Evolutionary conservation across 2,329 filamentous ascomycete species (phyloP).

Genomic region (Diaporthe amygdali): DNA sequence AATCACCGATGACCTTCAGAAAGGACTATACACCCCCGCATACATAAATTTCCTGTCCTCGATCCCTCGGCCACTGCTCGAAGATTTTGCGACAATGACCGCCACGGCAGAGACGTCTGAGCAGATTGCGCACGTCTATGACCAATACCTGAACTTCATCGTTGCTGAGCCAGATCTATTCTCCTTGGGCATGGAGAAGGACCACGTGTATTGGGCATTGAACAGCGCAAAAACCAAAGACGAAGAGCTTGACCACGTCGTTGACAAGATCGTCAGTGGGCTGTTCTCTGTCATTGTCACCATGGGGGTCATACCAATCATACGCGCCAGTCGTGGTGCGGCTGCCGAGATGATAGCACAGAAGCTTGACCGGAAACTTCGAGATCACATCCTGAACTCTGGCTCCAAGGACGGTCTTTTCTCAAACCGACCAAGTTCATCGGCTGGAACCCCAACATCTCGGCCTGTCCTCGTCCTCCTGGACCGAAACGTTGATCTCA

Average conservation of each 20-base stretch:
- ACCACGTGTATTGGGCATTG: constrained; percentile 91
- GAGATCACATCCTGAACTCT: constrained; percentile 93
- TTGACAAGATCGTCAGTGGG: constrained; percentile 92
- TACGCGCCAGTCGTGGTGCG: constrained; percentile 89
- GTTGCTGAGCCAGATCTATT: constrained; percentile 96
- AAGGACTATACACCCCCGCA: constrained; percentile 87
- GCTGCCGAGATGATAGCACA: constrained; percentile 93
- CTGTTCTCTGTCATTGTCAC: constrained; percentile 99
- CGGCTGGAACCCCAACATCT: constrained; percentile 70
- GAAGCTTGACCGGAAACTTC: constrained; percentile 92
- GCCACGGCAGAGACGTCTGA: constrained; percentile 85
- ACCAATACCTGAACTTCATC: constrained; percentile 97
- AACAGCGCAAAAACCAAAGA: constrained; percentile 93
- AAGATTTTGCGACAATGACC: constrained; percentile 92
- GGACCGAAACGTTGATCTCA: constrained; percentile 92
- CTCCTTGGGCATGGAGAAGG: constrained; percentile 89
- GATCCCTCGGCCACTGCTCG: constrained; percentile 84
- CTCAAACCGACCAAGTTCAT: constrained; percentile 67
- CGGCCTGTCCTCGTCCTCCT: constrained; percentile 91
- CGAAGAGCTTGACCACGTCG: constrained; percentile 82
- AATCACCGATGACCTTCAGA: constrained; percentile 85
- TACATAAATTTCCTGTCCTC: constrained; percentile 98
- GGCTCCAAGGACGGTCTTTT: constrained; percentile 90
- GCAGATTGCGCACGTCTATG: constrained; percentile 88
- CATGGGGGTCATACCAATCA: constrained; percentile 96